These are phyloP conservation scores for Fonsecaea monophora DNA, from an alignment of 2,329 filamentous ascomycete genomes.

Conservation along the genomic window DNA sequence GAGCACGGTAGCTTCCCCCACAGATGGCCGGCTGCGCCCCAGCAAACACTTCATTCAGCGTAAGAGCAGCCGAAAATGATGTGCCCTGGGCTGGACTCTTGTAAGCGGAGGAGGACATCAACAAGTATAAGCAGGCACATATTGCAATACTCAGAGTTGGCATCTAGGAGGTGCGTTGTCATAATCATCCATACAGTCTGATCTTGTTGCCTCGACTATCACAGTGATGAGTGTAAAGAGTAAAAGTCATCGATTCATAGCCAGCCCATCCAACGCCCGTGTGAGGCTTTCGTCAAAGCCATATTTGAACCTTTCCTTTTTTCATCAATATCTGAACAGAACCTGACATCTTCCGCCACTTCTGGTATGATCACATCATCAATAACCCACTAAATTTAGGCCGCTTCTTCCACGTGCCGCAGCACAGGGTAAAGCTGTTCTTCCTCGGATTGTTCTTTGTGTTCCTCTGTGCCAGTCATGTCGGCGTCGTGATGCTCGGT, in stretches of 20 bases:
- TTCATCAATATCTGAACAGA: not conserved
- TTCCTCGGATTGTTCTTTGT: conserved; percentile 38
- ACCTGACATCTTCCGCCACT: not conserved
- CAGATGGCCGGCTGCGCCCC: no score
- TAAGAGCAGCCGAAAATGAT: no score
- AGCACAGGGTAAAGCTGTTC: conserved; percentile 41
- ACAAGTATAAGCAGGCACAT: no score
- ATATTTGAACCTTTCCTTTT: not conserved
- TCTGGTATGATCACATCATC: not conserved
- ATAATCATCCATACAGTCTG: not conserved
- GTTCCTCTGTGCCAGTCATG: conserved; percentile 48
- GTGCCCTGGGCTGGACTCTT: no score
- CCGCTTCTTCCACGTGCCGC: conserved; percentile 37
- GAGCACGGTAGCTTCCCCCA: no score
- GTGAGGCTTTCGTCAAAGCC: not conserved
- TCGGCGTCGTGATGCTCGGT: conserved; percentile 52
- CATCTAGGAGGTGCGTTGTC: not conserved
- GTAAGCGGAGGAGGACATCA: no score
- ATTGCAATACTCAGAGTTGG: not conserved
- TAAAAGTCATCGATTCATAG: conserved; percentile 1
- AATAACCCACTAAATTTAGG: conserved; percentile 2
- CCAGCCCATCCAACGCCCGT: conserved; percentile 4
- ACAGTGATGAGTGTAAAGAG: not conserved
- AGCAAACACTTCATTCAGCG: no score
- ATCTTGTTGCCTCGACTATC: not conserved